These are phyloP conservation scores for Calcarisporium arbuscula DNA, from an alignment of 2,329 filamentous ascomycete genomes.

Conservation along the genomic window DNA sequence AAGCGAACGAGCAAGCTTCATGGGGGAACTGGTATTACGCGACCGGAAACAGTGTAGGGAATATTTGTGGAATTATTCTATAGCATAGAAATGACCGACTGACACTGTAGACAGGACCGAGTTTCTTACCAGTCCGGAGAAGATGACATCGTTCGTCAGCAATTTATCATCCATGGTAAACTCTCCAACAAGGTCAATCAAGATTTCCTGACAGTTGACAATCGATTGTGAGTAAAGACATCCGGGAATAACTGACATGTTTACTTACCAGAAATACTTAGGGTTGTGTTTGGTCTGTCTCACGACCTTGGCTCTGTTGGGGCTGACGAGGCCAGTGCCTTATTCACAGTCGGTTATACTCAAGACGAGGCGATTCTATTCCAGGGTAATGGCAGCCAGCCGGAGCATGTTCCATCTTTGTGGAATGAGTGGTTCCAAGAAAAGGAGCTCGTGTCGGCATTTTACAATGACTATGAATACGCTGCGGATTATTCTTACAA, in stretches of 20 bases:
- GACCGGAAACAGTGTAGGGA: conserved; percentile 42
- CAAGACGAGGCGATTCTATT: conserved; percentile 74
- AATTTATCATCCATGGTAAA: conserved; percentile 57
- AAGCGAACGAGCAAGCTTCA: conserved; percentile 64
- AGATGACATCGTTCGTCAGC: conserved; percentile 57
- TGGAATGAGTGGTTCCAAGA: conserved; percentile 69
- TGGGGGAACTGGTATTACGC: conserved; percentile 80
- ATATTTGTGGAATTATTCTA: background rate
- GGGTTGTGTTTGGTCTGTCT: conserved; percentile 77
- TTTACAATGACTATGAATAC: conserved; percentile 66
- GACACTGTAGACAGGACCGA: conserved; percentile 20
- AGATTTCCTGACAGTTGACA: conserved; percentile 42
- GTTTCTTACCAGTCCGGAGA: conserved; percentile 63
- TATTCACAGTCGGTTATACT: conserved; percentile 72
- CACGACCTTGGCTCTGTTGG: conserved; percentile 49
- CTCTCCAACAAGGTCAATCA: conserved; percentile 60
- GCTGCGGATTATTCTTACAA: conserved; percentile 51
- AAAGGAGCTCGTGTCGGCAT: conserved; percentile 60
- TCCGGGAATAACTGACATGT: conserved; percentile 5
- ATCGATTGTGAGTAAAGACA: conserved; percentile 24
- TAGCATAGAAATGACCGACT: too few species aligned
- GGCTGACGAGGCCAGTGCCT: conserved; percentile 31
- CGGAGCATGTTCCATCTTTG: conserved; percentile 60
- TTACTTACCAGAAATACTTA: background rate
- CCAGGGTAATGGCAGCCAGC: conserved; percentile 58